These are phyloP conservation scores for Juglanconis juglandina DNA, from an alignment of 2,329 filamentous ascomycete species.

Conservation along the genomic window DNA sequence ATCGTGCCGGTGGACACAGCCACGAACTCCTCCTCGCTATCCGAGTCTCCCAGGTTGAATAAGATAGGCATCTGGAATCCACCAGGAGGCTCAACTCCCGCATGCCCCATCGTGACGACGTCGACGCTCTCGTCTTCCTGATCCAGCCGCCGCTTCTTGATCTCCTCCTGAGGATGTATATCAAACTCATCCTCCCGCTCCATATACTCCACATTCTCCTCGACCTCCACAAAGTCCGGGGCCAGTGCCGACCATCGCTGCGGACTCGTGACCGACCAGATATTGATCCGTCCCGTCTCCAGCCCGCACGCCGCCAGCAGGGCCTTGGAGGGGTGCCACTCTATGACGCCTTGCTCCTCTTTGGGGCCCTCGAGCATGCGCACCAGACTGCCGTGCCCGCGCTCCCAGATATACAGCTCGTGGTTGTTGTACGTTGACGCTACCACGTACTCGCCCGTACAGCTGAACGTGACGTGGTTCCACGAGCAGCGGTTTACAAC, in stretches of 20 bases:
- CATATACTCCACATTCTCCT: conserved; percentile 96
- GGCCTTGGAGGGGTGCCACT: conserved; percentile 90
- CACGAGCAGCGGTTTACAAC: conserved; percentile 91
- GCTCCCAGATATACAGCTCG: conserved; percentile 97
- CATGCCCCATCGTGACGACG: conserved; percentile 72
- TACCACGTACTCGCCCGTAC: conserved; percentile 90
- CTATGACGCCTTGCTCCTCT: conserved; percentile 92
- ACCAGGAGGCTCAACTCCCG: conserved; percentile 56
- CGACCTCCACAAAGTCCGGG: conserved; percentile 94
- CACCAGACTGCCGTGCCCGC: conserved; percentile 86
- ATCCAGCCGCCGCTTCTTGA: conserved; percentile 85
- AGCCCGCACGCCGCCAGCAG: conserved; percentile 88
- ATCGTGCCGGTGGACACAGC: conserved; percentile 74
- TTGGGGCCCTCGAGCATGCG: conserved; percentile 96
- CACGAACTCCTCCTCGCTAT: conserved; percentile 87
- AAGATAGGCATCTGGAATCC: conserved; percentile 86
- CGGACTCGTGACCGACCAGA: conserved; percentile 92
- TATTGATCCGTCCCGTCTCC: conserved; percentile 88
- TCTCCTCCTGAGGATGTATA: conserved; percentile 90
- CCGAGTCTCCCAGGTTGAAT: conserved; percentile 88
- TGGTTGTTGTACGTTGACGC: conserved; percentile 98
- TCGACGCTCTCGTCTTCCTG: conserved; percentile 92
- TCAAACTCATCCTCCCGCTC: conserved; percentile 98
- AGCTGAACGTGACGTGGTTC: conserved; percentile 96
- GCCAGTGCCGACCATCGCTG: conserved; percentile 97